Evolutionary conservation across 2,329 filamentous ascomycete species (phyloP).

Genomic region (Coleophoma crateriformis): DNA sequence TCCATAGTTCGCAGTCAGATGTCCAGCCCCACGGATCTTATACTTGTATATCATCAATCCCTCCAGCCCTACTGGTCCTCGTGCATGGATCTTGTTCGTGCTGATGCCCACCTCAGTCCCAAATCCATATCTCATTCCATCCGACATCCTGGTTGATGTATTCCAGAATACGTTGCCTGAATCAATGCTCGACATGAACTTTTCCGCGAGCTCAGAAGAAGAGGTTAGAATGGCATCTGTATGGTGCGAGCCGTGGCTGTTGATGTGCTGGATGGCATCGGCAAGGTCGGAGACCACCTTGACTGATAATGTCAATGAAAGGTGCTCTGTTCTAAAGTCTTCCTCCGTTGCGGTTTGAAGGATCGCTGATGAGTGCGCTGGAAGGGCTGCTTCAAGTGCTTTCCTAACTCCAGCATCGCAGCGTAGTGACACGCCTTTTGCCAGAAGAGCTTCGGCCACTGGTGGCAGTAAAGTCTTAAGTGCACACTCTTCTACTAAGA

Average conservation of each 20-base stretch:
- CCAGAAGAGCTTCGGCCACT: constrained; percentile 68
- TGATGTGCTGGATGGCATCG: constrained; percentile 82
- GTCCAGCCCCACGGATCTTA: constrained; percentile 76
- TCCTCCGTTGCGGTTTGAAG: constrained; percentile 60
- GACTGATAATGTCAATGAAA: constrained; percentile 78
- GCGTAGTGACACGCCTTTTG: constrained; percentile 73
- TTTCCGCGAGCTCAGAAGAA: constrained; percentile 61
- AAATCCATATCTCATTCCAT: constrained; percentile 96
- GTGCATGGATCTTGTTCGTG: constrained; percentile 96
- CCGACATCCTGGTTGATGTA: constrained; percentile 86
- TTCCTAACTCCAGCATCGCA: constrained; percentile 69
- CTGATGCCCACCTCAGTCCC: constrained; percentile 97
- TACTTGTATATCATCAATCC: constrained; percentile 98
- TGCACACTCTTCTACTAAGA: constrained; percentile 74
- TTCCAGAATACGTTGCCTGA: constrained; percentile 97
- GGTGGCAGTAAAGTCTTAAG: constrained; percentile 62
- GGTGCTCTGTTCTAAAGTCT: constrained; percentile 87
- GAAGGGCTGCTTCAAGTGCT: constrained; percentile 46
- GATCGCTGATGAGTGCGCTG: constrained; percentile 34
- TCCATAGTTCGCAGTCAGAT: constrained; percentile 73
- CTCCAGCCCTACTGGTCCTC: constrained; percentile 89
- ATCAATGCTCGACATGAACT: constrained; percentile 81
- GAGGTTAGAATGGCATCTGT: constrained; percentile 86
- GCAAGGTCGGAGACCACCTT: constrained; percentile 67
- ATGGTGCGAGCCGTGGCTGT: constrained; percentile 85